phyloP scores from a whole-genome alignment of 2,329 filamentous ascomycete genomes.

The Fusarium pseudonygamai region DNA sequence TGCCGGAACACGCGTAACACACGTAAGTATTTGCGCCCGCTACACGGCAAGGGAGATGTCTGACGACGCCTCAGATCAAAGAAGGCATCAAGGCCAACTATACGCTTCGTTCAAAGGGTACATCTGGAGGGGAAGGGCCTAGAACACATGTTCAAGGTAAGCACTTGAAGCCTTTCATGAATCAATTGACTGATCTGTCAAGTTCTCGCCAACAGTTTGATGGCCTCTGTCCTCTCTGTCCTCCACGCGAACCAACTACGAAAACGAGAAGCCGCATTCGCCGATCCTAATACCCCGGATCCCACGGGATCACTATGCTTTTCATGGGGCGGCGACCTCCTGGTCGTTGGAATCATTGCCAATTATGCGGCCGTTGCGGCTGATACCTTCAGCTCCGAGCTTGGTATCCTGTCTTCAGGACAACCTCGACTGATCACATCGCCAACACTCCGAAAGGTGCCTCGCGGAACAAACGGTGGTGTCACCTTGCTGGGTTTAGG shows the following conservation, averaged over 20 bases:
- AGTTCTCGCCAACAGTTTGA: conserved; percentile 87
- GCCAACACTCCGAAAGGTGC: conserved; percentile 77
- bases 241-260: conserved; percentile 69
- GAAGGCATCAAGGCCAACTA: conserved; percentile 84
- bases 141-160: conserved; percentile 83
- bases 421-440: conserved; percentile 88
- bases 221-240: conserved; percentile 73
- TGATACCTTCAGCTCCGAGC: conserved; percentile 94
- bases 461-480: conserved; percentile 92
- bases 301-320: conserved; percentile 62
- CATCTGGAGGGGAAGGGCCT: conserved; percentile 80
- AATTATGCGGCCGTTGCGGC: conserved; percentile 93
- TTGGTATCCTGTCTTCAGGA: conserved; percentile 84
- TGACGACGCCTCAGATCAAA: conserved; percentile 70
- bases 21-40: conserved; percentile 59
- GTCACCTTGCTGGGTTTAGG: conserved; percentile 79
- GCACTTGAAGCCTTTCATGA: conserved; percentile 10
- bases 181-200: not conserved
- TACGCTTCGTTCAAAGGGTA: conserved; percentile 79
- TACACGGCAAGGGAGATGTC: not conserved
- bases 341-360: conserved; percentile 72
- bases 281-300: conserved; percentile 44
- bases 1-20: conserved; percentile 83
- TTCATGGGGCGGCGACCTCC: conserved; percentile 68
- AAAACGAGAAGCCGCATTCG: conserved; percentile 54